These are phyloP conservation scores for Bruguiera parviflora DNA, from an alignment of 345 rosid species.

Conservation along the genomic window DNA sequence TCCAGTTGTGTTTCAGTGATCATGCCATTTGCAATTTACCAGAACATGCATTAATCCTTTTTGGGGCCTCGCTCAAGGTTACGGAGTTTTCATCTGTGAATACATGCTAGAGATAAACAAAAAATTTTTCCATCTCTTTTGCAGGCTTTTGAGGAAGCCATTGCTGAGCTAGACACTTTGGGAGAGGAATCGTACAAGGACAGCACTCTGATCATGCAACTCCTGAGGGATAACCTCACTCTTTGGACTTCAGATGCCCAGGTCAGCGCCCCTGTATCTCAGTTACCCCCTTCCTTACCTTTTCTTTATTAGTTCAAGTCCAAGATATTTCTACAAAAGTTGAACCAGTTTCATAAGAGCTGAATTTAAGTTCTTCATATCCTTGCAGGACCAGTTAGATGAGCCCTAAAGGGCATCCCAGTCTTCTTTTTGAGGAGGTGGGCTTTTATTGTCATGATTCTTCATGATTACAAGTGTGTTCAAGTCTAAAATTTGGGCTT, in stretches of 20 bases:
- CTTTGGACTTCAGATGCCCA: constrained; percentile 97
- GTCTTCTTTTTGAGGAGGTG: constrained; percentile 55
- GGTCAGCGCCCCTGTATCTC: constrained; percentile 32
- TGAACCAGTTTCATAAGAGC: background rate
- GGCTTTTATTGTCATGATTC: constrained; percentile 63
- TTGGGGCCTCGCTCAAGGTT: background rate
- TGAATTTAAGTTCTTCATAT: background rate
- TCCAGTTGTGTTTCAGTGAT: background rate
- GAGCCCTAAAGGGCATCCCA: constrained; percentile 52
- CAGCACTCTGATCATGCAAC: constrained; percentile 97
- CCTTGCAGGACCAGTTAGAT: constrained; percentile 68
- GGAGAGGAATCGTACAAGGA: constrained; percentile 99
- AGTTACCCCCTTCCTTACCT: background rate
- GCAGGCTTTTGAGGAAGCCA: constrained; percentile 94
- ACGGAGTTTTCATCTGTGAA: background rate
- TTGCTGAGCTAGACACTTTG: constrained; percentile 86
- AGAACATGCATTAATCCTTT: background rate
- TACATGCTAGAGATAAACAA: background rate
- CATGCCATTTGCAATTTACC: background rate
- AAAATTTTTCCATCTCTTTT: background rate
- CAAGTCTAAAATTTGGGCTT: constrained; percentile 11
- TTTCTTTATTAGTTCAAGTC: background rate
- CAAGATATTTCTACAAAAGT: background rate
- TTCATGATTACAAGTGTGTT: constrained; percentile 31
- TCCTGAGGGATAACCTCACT: constrained; percentile 89